These are phyloP conservation scores for Botrytis elliptica DNA, from an alignment of 2,329 filamentous ascomycete species.

Conservation along the genomic window DNA sequence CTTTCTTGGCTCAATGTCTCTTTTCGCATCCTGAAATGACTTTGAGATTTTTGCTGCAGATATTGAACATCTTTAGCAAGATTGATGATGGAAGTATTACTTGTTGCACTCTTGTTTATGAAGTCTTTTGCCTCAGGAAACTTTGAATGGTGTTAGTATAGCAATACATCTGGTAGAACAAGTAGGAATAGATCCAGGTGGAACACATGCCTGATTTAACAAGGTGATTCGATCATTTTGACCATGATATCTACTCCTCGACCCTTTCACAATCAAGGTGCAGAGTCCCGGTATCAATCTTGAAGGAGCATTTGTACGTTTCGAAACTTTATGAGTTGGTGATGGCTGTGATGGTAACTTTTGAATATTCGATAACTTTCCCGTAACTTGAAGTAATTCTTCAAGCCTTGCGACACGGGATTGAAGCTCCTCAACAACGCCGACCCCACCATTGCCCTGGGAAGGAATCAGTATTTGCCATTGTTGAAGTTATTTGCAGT, in stretches of 20 bases:
- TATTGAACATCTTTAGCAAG: constrained; percentile 23
- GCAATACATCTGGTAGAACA: neutral
- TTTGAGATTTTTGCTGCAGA: constrained; percentile 19
- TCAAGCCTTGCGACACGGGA: constrained; percentile 19
- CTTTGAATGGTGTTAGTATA: constrained; percentile 7
- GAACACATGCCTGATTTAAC: constrained; percentile 1
- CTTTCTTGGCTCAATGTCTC: constrained; percentile 15
- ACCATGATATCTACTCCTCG: constrained; percentile 20
- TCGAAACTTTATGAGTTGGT: neutral
- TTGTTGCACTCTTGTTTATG: constrained; percentile 19
- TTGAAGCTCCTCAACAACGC: constrained; percentile 19
- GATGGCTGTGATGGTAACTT: neutral
- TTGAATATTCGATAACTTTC: neutral
- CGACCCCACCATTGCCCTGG: neutral
- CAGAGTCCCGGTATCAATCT: constrained; percentile 3
- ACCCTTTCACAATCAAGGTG: constrained; percentile 16
- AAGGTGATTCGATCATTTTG: constrained; percentile 21
- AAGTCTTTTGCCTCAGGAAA: constrained; percentile 18
- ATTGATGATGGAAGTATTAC: constrained; percentile 1
- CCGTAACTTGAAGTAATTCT: constrained; percentile 15
- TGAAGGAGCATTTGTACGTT: neutral
- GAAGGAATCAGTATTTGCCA: neutral
- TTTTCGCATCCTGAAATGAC: constrained; percentile 17
- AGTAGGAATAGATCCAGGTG: neutral
- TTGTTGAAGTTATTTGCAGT: neutral